Conservation (phyloP, 1,139 yeast genomes). For the Hansenula sp. region DNA sequence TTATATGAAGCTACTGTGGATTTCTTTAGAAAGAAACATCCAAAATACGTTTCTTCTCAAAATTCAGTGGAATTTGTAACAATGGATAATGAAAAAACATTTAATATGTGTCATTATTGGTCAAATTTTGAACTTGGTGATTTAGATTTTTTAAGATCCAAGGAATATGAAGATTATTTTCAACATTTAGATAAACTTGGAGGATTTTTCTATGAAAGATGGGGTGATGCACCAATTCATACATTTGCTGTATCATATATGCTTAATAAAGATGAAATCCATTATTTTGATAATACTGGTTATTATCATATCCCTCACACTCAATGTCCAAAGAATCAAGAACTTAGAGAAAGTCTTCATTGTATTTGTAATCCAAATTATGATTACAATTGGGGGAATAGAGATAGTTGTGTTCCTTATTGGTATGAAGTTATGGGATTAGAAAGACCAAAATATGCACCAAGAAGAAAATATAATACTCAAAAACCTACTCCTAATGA, state of each 20-base stretch:
- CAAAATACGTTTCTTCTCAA: slow-evolving; percentile 36
- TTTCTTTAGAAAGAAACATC: slow-evolving; percentile 41
- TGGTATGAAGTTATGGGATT: slow-evolving; percentile 41
- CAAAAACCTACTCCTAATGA: not conserved
- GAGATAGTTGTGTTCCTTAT: slow-evolving; percentile 47
- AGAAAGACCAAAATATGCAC: slow-evolving; percentile 38
- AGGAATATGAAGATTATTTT: slow-evolving; percentile 44
- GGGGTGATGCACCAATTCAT: slow-evolving; percentile 68
- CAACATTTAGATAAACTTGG: slow-evolving; percentile 48
- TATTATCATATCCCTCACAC: slow-evolving; percentile 55
- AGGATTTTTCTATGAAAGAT: slow-evolving; percentile 59
- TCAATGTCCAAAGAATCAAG: slow-evolving; percentile 32
- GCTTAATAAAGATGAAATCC: slow-evolving; percentile 41
- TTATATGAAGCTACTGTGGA: slow-evolving; percentile 55
- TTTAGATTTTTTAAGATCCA: slow-evolving; percentile 46
- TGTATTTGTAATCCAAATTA: slow-evolving; percentile 42
- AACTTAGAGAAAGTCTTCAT: slow-evolving; percentile 40
- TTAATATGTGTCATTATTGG: slow-evolving; percentile 61
- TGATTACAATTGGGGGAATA: slow-evolving; percentile 46
- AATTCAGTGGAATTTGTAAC: slow-evolving; percentile 46
- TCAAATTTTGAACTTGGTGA: slow-evolving; percentile 56
- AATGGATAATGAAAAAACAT: slow-evolving; percentile 42
- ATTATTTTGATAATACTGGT: slow-evolving; percentile 53
- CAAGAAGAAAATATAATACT: slow-evolving; percentile 19
- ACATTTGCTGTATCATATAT: slow-evolving; percentile 53